A percentile compares a stretch with the other conserved stretches of the same genome.
These are phyloP conservation scores for Boletus reticuloceps DNA, from an alignment of 768 basidiomycete genomes.

Conservation along the genomic window DNA sequence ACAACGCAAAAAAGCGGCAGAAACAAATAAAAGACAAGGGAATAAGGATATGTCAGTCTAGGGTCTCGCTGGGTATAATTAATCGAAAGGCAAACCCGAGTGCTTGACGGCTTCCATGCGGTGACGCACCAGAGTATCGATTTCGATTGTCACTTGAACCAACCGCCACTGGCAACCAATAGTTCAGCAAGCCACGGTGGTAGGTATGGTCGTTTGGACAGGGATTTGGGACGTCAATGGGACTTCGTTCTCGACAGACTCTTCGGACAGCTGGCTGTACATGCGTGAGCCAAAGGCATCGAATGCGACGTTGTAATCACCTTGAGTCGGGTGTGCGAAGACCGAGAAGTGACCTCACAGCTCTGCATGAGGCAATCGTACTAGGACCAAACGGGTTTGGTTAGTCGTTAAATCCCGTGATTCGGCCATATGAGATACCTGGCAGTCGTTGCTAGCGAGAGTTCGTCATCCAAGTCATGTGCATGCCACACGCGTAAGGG, in stretches of 20 bases:
- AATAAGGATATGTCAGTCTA: no score
- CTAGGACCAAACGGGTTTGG: neutral
- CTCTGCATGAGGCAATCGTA: slow-evolving; percentile 16
- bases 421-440: slow-evolving; percentile 5
- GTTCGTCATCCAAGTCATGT: neutral
- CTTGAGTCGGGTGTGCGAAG: neutral
- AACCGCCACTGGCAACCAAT: no score
- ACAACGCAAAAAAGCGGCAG: no score
- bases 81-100: no score
- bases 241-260: neutral
- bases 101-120: no score
- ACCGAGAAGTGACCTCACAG: slow-evolving; percentile 16
- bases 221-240: slow-evolving; percentile 9
- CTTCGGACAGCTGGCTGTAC: neutral
- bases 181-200: neutral
- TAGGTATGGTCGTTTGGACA: neutral
- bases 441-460: slow-evolving; percentile 10
- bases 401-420: neutral
- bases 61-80: no score
- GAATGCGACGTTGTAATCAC: neutral
- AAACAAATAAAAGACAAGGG: no score
- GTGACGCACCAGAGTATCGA: no score
- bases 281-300: neutral
- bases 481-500: neutral
- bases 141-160: no score